Evolutionary conservation across 2,329 filamentous ascomycete species (phyloP).

Genomic region (Cercospora sp.): DNA sequence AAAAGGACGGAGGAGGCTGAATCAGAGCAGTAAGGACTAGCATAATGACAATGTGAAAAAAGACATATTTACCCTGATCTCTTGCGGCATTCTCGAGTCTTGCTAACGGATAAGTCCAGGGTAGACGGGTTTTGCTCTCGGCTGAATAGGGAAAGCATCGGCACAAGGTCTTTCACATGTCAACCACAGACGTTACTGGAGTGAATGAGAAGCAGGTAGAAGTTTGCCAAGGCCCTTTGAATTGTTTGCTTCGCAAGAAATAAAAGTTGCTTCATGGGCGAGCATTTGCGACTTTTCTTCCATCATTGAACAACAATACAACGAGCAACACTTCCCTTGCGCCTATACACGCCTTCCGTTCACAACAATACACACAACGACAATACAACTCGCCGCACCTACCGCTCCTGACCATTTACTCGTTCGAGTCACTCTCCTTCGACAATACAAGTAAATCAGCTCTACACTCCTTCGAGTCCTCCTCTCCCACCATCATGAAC

Average conservation of each 20-base stretch:
- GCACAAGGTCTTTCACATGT: background rate
- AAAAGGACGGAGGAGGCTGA: background rate
- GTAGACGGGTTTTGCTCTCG: background rate
- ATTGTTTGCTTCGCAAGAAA: background rate
- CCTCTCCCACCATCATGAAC: background rate
- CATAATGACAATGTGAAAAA: background rate
- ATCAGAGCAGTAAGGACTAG: background rate
- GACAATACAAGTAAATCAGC: too few relatives aligned
- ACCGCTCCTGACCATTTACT: too few relatives aligned
- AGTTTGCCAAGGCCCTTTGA: background rate
- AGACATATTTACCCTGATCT: background rate
- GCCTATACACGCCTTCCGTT: background rate
- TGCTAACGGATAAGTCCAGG: background rate
- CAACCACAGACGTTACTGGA: background rate
- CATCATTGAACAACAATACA: background rate
- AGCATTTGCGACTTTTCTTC: background rate
- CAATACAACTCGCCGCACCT: background rate
- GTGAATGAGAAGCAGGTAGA: background rate
- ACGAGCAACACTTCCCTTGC: too few relatives aligned
- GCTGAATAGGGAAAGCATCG: background rate
- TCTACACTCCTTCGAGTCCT: background rate
- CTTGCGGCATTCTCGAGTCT: background rate
- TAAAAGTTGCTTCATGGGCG: background rate
- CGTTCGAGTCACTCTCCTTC: too few relatives aligned
- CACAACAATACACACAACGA: background rate